These are phyloP conservation scores for Citeromyces matritensis DNA, from an alignment of 805 yeast species.

Conservation along the genomic window DNA sequence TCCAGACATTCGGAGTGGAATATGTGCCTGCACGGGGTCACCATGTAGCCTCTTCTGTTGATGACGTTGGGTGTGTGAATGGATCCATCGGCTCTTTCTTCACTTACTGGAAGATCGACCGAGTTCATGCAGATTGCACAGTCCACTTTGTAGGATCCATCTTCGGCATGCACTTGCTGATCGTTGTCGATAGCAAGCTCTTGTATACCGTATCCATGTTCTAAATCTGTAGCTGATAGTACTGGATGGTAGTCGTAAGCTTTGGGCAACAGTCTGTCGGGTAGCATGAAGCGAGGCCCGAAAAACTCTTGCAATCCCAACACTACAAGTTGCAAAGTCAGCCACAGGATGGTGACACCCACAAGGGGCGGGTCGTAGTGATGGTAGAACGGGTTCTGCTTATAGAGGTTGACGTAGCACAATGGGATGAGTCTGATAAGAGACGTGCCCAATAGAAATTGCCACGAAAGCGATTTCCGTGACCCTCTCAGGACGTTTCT, in stretches of 20 bases:
- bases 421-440: conserved; percentile 50
- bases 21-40: conserved; percentile 84
- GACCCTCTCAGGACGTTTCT: conserved; percentile 62
- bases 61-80: conserved; percentile 9
- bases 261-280: conserved; percentile 59
- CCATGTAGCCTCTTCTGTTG: conserved; percentile 42
- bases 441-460: conserved; percentile 58
- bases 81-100: conserved; percentile 4
- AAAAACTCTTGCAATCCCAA: conserved; percentile 48
- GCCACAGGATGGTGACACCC: conserved; percentile 33
- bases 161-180: conserved; percentile 11
- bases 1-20: conserved; percentile 86
- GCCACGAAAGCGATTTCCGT: conserved; percentile 56
- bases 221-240: conserved; percentile 42
- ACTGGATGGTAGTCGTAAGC: conserved; percentile 76
- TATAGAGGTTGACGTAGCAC: conserved; percentile 36
- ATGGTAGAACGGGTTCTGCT: conserved; percentile 55
- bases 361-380: conserved; percentile 42
- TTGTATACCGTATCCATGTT: conserved; percentile 36
- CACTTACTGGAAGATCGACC: conserved; percentile 34
- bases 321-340: conserved; percentile 39
- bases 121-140: conserved; percentile 88
- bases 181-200: conserved; percentile 4
- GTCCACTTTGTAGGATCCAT: conserved; percentile 37
- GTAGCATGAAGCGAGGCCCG: conserved; percentile 78